phyloP scores from a whole-genome alignment of 139 green algal genomes.

The Coccomyxa sp. region DNA sequence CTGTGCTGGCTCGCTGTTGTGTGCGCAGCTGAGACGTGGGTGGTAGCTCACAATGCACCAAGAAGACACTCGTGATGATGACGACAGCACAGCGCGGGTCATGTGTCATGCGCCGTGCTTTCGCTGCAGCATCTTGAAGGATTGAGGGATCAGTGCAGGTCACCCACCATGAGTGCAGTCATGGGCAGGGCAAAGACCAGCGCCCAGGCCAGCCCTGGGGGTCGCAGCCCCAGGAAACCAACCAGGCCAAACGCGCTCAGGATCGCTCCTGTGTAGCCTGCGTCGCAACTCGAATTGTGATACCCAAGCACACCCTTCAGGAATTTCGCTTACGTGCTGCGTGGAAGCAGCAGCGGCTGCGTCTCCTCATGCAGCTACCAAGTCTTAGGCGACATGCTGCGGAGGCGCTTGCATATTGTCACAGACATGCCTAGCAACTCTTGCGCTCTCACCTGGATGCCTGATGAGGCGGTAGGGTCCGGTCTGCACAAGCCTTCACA shows the following conservation, averaged over 20 bases:
- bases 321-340: too few relatives aligned
- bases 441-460: background rate
- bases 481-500: conserved; percentile 3
- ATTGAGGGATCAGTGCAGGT: too few relatives aligned
- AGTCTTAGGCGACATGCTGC: too few relatives aligned
- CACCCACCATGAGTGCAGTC: background rate
- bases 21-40: too few relatives aligned
- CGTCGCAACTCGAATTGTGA: too few relatives aligned
- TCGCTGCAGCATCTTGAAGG: background rate
- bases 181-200: background rate
- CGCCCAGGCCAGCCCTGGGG: background rate
- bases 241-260: background rate
- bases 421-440: background rate
- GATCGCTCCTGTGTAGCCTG: background rate
- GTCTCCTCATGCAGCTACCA: too few relatives aligned
- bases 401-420: background rate
- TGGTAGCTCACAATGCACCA: too few relatives aligned
- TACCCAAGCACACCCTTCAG: too few relatives aligned
- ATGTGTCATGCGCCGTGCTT: background rate
- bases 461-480: background rate
- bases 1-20: background rate
- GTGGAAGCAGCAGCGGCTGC: too few relatives aligned
- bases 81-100: background rate
- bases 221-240: background rate
- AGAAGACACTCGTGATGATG: too few relatives aligned